Evolutionary conservation across 345 rosid genomes (phyloP).

Genomic region (Eucalyptus melliodora): DNA sequence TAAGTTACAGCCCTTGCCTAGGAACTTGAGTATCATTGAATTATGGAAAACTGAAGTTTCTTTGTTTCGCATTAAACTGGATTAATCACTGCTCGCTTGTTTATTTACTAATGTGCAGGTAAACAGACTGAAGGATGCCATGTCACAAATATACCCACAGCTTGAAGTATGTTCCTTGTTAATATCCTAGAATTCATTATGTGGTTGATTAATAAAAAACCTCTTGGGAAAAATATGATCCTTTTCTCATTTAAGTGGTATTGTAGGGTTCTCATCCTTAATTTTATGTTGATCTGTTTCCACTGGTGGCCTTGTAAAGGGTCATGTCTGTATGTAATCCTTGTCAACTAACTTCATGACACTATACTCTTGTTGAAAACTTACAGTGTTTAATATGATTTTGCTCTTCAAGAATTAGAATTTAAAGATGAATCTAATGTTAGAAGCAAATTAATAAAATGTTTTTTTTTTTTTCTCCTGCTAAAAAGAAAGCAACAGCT

Average conservation of each 20-base stretch:
- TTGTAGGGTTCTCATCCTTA: not conserved
- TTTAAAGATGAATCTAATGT: not conserved
- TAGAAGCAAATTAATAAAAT: not conserved
- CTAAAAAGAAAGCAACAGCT: not conserved
- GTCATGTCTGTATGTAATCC: not conserved
- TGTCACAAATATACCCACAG: conserved; percentile 77
- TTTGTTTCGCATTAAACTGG: not conserved
- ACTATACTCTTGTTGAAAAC: not conserved
- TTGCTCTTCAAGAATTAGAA: not conserved
- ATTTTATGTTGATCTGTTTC: not conserved
- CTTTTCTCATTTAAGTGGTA: not conserved
- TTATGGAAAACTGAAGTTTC: not conserved
- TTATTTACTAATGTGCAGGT: conserved; percentile 34
- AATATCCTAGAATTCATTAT: not conserved
- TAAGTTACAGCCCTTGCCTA: not conserved
- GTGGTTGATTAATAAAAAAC: not conserved
- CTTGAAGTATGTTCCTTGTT: conserved; percentile 45
- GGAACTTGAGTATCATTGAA: not conserved
- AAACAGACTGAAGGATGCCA: conserved; percentile 70
- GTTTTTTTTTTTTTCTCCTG: not conserved
- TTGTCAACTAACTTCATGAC: not conserved
- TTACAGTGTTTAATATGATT: not conserved
- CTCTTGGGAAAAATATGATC: not conserved
- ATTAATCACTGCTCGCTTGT: not conserved
- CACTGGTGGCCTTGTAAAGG: not conserved